These are phyloP conservation scores for Melastoma malabathricum DNA, from an alignment of 345 rosid species.

Conservation along the genomic window DNA sequence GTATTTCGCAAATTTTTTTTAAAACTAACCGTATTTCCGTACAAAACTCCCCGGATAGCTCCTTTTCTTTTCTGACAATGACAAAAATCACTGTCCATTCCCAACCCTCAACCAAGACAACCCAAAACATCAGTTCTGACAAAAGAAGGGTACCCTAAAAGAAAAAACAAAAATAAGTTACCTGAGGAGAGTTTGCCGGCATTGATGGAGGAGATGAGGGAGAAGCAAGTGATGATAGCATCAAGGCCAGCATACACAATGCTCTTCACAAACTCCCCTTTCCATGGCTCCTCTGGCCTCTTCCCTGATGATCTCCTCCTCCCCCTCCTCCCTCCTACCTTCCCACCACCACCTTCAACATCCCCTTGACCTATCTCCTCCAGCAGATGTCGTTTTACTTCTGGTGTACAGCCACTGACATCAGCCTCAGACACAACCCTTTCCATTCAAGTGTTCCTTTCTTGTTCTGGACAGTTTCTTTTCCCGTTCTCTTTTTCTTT, in stretches of 20 bases:
- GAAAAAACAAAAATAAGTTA: neutral
- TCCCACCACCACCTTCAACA: neutral
- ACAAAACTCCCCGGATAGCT: too few species aligned
- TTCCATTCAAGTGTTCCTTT: too few species aligned
- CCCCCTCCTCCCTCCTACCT: constrained; percentile 3
- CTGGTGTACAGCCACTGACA: too few species aligned
- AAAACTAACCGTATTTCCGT: too few species aligned
- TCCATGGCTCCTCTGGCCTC: constrained; percentile 22
- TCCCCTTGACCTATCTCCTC: too few species aligned
- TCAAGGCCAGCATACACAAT: constrained; percentile 27
- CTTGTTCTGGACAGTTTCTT: too few species aligned
- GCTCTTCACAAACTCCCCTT: constrained; percentile 25
- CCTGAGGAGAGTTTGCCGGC: constrained; percentile 24
- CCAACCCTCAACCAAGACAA: neutral
- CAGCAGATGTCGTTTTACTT: too few species aligned
- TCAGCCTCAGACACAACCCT: too few species aligned
- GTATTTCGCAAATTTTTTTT: too few species aligned
- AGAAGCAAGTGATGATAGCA: constrained; percentile 28
- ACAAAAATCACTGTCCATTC: neutral
- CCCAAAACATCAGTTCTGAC: neutral
- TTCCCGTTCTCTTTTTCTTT: too few species aligned
- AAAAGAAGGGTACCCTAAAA: too few species aligned
- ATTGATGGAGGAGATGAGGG: constrained; percentile 33
- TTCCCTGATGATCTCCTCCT: neutral
- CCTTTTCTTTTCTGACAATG: too few species aligned